A percentile compares a stretch with the other conserved stretches of the same genome.
Evolutionary conservation across 2,329 filamentous ascomycete species (phyloP).

Genomic region (Periglandula ipomoeae): DNA sequence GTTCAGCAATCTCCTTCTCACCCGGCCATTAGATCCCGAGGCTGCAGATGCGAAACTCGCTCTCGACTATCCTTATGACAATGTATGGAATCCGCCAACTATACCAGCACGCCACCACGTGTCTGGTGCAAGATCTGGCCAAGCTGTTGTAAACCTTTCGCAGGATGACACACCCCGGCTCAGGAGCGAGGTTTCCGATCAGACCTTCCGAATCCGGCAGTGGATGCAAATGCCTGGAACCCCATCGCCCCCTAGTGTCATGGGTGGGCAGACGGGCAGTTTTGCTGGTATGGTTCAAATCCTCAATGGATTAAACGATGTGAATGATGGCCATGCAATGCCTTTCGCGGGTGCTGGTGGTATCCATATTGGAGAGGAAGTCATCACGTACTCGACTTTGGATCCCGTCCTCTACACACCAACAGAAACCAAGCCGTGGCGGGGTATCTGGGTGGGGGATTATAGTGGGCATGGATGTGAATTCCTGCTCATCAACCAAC

Average conservation of each 20-base stretch:
- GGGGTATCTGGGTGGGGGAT: slow-evolving; percentile 88
- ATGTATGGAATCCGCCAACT: slow-evolving; percentile 67
- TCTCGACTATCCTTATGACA: slow-evolving; percentile 33
- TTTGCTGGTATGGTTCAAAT: slow-evolving; percentile 14
- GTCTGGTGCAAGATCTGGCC: slow-evolving; percentile 20
- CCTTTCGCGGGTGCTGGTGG: slow-evolving; percentile 20
- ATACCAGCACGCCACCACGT: slow-evolving; percentile 56
- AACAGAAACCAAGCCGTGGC: slow-evolving; percentile 69
- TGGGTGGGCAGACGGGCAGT: slow-evolving; percentile 19
- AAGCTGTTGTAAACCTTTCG: slow-evolving; percentile 16
- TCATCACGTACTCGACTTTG: slow-evolving; percentile 62
- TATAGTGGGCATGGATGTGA: slow-evolving; percentile 84
- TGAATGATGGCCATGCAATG: neutral
- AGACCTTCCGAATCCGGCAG: slow-evolving; percentile 63
- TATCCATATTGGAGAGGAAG: slow-evolving; percentile 43
- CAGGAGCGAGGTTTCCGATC: slow-evolving; percentile 54
- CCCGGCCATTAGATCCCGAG: slow-evolving; percentile 37
- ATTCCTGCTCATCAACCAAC: slow-evolving; percentile 75
- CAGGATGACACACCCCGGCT: slow-evolving; percentile 32
- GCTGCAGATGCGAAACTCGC: slow-evolving; percentile 21
- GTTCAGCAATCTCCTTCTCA: slow-evolving; percentile 60
- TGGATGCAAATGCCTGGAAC: slow-evolving; percentile 60
- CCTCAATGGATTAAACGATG: slow-evolving; percentile 3
- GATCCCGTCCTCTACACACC: slow-evolving; percentile 70
- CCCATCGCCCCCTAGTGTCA: slow-evolving; percentile 16